These are phyloP conservation scores for Thalia dealbata DNA, from an alignment of 176 grass and related monocot species.

Conservation along the genomic window DNA sequence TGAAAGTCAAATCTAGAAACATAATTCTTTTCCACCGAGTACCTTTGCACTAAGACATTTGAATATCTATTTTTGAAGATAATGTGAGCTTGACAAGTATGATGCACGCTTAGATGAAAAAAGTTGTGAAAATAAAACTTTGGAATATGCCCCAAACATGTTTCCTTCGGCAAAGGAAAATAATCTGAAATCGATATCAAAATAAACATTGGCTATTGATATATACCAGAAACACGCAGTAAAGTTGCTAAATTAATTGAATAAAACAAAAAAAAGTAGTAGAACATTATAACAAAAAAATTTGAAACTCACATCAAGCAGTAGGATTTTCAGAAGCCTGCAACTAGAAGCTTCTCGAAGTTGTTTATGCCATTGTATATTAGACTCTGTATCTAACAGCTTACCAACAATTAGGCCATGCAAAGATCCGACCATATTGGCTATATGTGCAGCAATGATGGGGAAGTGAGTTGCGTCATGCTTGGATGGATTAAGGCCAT, in stretches of 20 bases:
- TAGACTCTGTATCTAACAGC: constrained; percentile 50
- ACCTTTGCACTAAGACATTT: too few species aligned
- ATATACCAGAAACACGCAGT: too few species aligned
- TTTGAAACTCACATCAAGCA: constrained; percentile 80
- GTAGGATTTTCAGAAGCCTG: constrained; percentile 51
- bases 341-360: constrained; percentile 63
- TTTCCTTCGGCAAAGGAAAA: too few species aligned
- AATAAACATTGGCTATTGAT: too few species aligned
- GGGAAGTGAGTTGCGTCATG: constrained; percentile 58
- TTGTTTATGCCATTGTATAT: constrained; percentile 50
- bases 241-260: neutral
- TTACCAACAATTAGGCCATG: constrained; percentile 54
- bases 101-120: too few species aligned
- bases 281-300: neutral
- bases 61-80: too few species aligned
- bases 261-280: neutral
- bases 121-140: too few species aligned
- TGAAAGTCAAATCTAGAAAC: too few species aligned
- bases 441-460: constrained; percentile 56
- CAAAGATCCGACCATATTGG: constrained; percentile 86
- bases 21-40: too few species aligned
- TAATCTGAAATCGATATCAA: too few species aligned
- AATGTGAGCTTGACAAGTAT: too few species aligned
- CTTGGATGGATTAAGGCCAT: constrained; percentile 36
- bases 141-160: too few species aligned